Evolutionary conservation across 805 yeast species (phyloP), one percentile per base, ranked within the genome.

Genomic region (Pichia paraexigua): DNA sequence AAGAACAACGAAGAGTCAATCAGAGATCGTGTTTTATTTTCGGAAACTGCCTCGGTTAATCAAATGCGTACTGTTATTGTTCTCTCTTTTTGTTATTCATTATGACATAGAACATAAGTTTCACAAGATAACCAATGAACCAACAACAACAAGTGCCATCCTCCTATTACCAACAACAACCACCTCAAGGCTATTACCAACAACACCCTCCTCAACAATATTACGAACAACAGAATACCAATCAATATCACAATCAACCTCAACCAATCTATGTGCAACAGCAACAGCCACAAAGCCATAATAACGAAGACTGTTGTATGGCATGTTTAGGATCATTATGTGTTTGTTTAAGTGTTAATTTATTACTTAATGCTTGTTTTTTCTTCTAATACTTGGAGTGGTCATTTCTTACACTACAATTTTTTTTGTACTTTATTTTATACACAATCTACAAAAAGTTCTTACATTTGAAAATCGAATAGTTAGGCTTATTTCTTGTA

Each of bases 281-380:
- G 24, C 49, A 39, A 21, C 45, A 28, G 20, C 46, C 47, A 9
- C 49, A 43, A 25, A 20, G 39, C 11, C 17, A 24, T 2, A 51
- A 47, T 24, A 51, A 51, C 17, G 46, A 37, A n/a, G 53, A 51
- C 28, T 51, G 48, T 37, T 6, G 21, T 2, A 13, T 30, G n/a
- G 48, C 48, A 17, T 47, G 51, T 27, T 15, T 47, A 7, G 48
- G 44, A 6, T 47, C 51, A 9, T 8, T 51, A 13, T 51, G 53
- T 25, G 39, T 45, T 13, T 51, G 53, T 32, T 18, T 47, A 13
- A 24, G 48, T n/a, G 17, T 47, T 11, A 51, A 51, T 18, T 32
- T 51, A 8, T 18, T 51, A 15, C 39, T 35, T n/a, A 35, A 35
- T 35, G 39, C 39, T n/a, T 30, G 17, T 13, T 30, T 30, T 13